These are phyloP conservation scores for Collybia mongolica DNA, from an alignment of 768 basidiomycete genomes.

Conservation along the genomic window DNA sequence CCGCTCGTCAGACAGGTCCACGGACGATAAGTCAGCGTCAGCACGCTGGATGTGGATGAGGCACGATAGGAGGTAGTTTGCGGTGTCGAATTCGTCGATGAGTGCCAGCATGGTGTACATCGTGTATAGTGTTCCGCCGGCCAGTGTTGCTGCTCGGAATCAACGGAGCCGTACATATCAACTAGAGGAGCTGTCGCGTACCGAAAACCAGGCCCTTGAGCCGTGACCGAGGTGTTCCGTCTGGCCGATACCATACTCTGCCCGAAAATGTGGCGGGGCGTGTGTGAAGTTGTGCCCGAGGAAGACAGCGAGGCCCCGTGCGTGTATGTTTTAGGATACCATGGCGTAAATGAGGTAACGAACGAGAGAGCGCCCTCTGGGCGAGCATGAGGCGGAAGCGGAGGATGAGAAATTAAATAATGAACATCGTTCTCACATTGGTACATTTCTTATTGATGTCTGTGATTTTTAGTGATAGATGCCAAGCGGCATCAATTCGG, in stretches of 20 bases:
- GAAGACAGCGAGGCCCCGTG: constrained; percentile 7
- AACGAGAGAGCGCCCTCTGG: constrained; percentile 25
- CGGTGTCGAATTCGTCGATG: constrained; percentile 25
- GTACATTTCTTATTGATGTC: no score
- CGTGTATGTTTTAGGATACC: constrained; percentile 12
- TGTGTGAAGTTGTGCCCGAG: constrained; percentile 10
- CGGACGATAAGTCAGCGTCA: constrained; percentile 22
- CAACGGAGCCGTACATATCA: not conserved
- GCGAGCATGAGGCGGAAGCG: constrained; percentile 25
- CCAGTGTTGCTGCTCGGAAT: constrained; percentile 7
- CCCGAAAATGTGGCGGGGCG: constrained; percentile 22
- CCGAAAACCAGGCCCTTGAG: constrained; percentile 29
- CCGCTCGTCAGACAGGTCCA: constrained; percentile 23
- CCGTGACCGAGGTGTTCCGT: constrained; percentile 35
- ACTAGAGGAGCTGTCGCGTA: constrained; percentile 12
- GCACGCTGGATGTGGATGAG: constrained; percentile 28
- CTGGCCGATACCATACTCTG: constrained; percentile 29
- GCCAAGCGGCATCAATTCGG: no score
- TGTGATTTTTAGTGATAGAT: no score
- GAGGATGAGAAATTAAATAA: constrained; percentile 2
- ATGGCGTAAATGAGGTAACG: constrained; percentile 17
- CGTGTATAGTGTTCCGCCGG: constrained; percentile 3
- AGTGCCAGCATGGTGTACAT: constrained; percentile 19
- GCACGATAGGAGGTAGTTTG: constrained; percentile 23
- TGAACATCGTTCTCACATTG: no score